A percentile compares a stretch with the other conserved stretches of the same genome.
phyloP scores from a whole-genome alignment of 371 early-diverging fungal genomes.

The Apophysomyces trapeziformis region DNA sequence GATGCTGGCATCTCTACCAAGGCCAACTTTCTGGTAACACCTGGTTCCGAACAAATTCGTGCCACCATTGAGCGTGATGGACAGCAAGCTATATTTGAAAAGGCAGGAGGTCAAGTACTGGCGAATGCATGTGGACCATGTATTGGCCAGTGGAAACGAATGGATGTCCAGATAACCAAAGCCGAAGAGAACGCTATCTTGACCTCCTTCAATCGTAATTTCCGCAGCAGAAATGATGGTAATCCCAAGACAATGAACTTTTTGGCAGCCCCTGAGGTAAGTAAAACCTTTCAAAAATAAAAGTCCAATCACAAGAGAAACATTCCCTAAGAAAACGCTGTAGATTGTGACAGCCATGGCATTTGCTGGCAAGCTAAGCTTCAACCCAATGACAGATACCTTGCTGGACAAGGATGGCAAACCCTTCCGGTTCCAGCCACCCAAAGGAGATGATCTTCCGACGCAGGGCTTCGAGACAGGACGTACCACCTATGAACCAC shows the following conservation, averaged over 20 bases:
- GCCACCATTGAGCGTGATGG: conserved; percentile 97
- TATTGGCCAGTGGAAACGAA: conserved; percentile 94
- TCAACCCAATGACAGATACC: conserved; percentile 91
- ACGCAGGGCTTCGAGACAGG: conserved; percentile 85
- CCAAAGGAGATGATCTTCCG: conserved; percentile 89
- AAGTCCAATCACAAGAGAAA: neutral
- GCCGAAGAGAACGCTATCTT: conserved; percentile 87
- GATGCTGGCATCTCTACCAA: conserved; percentile 81
- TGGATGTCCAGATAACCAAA: conserved; percentile 60
- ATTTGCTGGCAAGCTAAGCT: conserved; percentile 84
- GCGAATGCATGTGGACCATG: conserved; percentile 92
- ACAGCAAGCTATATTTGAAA: conserved; percentile 77
- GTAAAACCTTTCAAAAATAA: neutral
- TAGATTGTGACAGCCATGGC: conserved; percentile 92
- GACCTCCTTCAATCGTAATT: conserved; percentile 97
- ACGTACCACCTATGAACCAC: conserved; percentile 61
- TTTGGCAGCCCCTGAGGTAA: conserved; percentile 89
- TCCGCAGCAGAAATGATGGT: conserved; percentile 94
- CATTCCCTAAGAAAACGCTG: neutral
- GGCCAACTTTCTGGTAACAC: conserved; percentile 88
- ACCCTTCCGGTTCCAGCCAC: conserved; percentile 80
- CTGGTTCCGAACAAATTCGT: conserved; percentile 96
- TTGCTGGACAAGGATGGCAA: conserved; percentile 74
- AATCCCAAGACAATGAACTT: conserved; percentile 95
- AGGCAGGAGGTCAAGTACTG: conserved; percentile 86